Base-by-base conservation (phyloP, 139 green algal species). In the Pseudopediastrum boryanum region DNA sequence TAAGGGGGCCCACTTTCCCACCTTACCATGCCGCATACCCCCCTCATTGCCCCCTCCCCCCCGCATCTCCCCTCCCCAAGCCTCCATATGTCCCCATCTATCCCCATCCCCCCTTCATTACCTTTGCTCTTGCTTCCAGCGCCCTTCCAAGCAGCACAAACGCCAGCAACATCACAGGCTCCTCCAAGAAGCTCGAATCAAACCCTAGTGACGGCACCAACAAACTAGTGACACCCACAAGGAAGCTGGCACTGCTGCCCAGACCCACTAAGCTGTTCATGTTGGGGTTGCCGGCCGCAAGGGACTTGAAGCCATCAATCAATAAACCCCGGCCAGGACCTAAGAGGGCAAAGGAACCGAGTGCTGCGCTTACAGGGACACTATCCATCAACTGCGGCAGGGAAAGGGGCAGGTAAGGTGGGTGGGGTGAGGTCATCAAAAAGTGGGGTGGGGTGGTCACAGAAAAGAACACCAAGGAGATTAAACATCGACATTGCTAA, bases 101-200 rank as follows among this genome's bases (percentile, higher is more conserved):
- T n/a, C n/a, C n/a, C n/a, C n/a, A n/a, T n/a, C n/a, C n/a, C n/a
- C n/a, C n/a, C n/a, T n/a, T n/a, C n/a, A n/a, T n/a, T 54, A 93
- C 89, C 82, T 89, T 89, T 9, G 92, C 94, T 2, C 86, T 80
- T 3, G 90, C 87, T 77, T 98, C 94, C 44, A 98, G 80, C 3
- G 92, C 86, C 10, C 93, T 65, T 1, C 94, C 94, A 52, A 98
- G 86, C 79, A 98, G 89, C 79, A 98, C 93, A 59, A 98, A 96
- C n/a, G 90, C 93, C 73, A 98, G 91, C 86, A 98, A 93, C 94
- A 98, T 98, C 23, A 96, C 93, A 0, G 94, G 94, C 87, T 98
- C 94, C 81, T 98, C 94, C 68, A 97, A 84, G 76, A 96, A 97
- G 21, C 78, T 85, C 2, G 90, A 82, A 54, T 95, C 88, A 58